Base-by-base conservation (phyloP, 2,329 filamentous ascomycete species). In the Zelopaecilomyces penicillatus region DNA sequence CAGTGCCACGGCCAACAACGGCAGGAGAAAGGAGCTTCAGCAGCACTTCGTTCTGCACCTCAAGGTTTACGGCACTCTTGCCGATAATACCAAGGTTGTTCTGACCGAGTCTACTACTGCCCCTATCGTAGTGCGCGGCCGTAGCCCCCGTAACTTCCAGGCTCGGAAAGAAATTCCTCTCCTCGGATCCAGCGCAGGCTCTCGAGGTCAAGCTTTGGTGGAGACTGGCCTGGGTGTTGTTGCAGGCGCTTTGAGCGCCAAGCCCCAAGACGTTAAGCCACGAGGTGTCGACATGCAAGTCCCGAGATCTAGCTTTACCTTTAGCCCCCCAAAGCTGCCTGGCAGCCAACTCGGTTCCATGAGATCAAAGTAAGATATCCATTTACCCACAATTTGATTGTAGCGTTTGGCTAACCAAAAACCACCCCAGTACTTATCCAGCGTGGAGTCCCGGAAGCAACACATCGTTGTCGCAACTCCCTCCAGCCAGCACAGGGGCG, bases 121-220 rank as follows among this genome's bases (percentile, higher is more conserved):
- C 1, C 87, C 91, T 2, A 91, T 97, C 54, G 94, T 97, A 44
- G 91, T 97, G 30, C 84, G 91, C 49, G 91, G 91, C 32, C 80
- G 91, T 56, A 96, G 90, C 64, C 91, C 91, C 4, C 78, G 91
- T 33, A 97, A 97, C 65, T 97, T 97, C 64, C 89, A 95, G 64
- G 85, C 89, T 7, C 78, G 91, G 42, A 96, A 95, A 64, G 91
- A 97, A 63, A 85, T 95, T 49, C 89, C 91, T 3, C 75, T 97
- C 39, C 77, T 88, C 43, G 87, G 86, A 12, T 81, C 77, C 11
- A 87, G 85, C 52, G 83, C 83, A 26, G 82, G 83, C 28, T 86
- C 86, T 29, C 76, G 84, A n/a, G 81, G 88, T 35, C 90, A 93
- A 61, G 82, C 81, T 32, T 67, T 82, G 39, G 77, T 81, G n/a